These are phyloP conservation scores for Sanghuangporus baumii DNA, from an alignment of 1,284 basidiomycete genomes.

Conservation along the genomic window DNA sequence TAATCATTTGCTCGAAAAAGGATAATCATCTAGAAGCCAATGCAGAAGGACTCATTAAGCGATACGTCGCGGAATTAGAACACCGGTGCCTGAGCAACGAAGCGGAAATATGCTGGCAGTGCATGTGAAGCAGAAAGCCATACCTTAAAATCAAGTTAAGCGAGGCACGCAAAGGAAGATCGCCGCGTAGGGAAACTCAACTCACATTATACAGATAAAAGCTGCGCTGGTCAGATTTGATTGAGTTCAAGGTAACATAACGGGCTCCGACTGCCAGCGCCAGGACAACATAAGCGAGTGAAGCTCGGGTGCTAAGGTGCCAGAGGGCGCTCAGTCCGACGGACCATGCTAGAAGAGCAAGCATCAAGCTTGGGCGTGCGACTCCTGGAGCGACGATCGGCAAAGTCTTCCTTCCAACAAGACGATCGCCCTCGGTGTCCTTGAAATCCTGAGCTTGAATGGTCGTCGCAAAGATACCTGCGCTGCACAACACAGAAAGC, in stretches of 20 bases:
- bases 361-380: slow-evolving; percentile 10
- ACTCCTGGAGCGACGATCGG: slow-evolving; percentile 30
- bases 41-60: background rate
- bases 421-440: slow-evolving; percentile 34
- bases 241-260: slow-evolving; percentile 1
- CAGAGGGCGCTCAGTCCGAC: slow-evolving; percentile 12
- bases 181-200: background rate
- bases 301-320: background rate
- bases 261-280: slow-evolving; percentile 11
- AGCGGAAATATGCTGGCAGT: slow-evolving; percentile 12
- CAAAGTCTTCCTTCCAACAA: slow-evolving; percentile 33
- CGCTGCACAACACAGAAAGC: slow-evolving; percentile 25
- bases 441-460: slow-evolving; percentile 39
- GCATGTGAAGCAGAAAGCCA: slow-evolving; percentile 17
- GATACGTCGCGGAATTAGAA: background rate
- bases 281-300: slow-evolving; percentile 6
- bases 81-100: slow-evolving; percentile 6
- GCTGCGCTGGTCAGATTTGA: slow-evolving; percentile 13
- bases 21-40: background rate
- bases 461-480: slow-evolving; percentile 30
- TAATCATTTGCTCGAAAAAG: background rate
- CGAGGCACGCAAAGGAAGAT: background rate
- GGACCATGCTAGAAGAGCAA: slow-evolving; percentile 12
- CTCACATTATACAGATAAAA: slow-evolving; percentile 16
- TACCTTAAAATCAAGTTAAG: slow-evolving; percentile 9